Evolutionary conservation across 345 rosid genomes (phyloP), one percentile per base, ranked within the genome.

Genomic region (Eucalyptus globulus): DNA sequence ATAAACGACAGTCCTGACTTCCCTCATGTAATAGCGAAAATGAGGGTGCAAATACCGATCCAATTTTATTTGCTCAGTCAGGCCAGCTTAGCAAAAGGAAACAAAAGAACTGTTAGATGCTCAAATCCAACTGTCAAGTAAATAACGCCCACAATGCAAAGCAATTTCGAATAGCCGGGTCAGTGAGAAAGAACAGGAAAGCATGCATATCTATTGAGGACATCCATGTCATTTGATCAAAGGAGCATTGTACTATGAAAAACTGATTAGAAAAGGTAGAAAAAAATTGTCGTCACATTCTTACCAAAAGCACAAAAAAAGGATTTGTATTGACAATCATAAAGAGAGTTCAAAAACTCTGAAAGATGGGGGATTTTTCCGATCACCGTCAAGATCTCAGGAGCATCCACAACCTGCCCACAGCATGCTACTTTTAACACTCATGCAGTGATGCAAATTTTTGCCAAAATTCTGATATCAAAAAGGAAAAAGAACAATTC

Each of bases 1-100:
- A 91, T 98, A 98, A 16, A 98, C 96, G 43, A 98, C 99, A 3
- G 95, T 95, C 91, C 99, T 95, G 83, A 98, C 94, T 94, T 98
- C 99, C 92, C 99, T 95, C 99, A 97, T 98, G 96, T 98, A 97
- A 91, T 95, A 98, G 8, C 99, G 97, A 93, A 97, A 98, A 90
- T 98, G 99, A 21, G 98, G 96, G 92, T 95, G 95, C 94, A 98
- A 92, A 90, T 98, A 96, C 6, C 97, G 94, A 89, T 98, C 99
- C 93, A 96, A 93, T 89, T 95, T 98, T 89, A 97, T 95, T 88
- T 97, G 99, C 90, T 96, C 99, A 0, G 97, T 92, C 91, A 97
- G 91, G 80, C 98, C 99, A 93, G 96, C 99, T 96, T 93, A 87
- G 87, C 91, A 91, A 56, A 86, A 45, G 49, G 88, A 91, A 62